Conservation (phyloP, 2,329 filamentous ascomycete species). For the Akanthomyces dipterigenus region DNA sequence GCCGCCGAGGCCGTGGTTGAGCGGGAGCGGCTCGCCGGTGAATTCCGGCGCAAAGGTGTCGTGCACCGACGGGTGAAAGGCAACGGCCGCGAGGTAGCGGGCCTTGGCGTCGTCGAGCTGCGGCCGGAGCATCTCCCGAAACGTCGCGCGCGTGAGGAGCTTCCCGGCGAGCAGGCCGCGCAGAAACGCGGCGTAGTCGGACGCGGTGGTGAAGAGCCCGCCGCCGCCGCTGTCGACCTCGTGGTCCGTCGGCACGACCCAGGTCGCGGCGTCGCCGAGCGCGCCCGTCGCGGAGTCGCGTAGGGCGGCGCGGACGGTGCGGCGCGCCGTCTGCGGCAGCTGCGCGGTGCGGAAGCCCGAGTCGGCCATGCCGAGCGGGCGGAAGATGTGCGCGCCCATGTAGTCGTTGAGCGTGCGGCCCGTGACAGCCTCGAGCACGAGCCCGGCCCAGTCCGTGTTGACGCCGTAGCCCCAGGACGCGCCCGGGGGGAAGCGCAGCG, state of each 20-base stretch:
- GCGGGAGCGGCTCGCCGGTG: slow-evolving; percentile 18
- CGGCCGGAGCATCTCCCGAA: slow-evolving; percentile 23
- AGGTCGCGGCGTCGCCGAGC: not conserved
- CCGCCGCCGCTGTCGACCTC: slow-evolving; percentile 28
- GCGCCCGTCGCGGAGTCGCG: slow-evolving; percentile 2
- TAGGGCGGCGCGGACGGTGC: slow-evolving; percentile 6
- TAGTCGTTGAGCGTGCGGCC: slow-evolving; percentile 22
- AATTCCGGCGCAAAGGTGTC: slow-evolving; percentile 31
- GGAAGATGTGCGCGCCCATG: slow-evolving; percentile 19
- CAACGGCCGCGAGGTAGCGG: slow-evolving; percentile 14
- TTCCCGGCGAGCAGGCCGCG: slow-evolving; percentile 18
- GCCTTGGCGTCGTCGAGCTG: slow-evolving; percentile 26
- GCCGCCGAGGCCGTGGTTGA: slow-evolving; percentile 34
- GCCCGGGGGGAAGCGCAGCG: slow-evolving; percentile 31
- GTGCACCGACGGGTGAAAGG: slow-evolving; percentile 18
- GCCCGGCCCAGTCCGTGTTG: slow-evolving; percentile 32
- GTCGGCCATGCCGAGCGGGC: slow-evolving; percentile 20
- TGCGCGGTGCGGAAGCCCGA: slow-evolving; percentile 19
- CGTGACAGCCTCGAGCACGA: slow-evolving; percentile 29
- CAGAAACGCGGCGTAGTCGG: slow-evolving; percentile 26
- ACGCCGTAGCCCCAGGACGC: slow-evolving; percentile 36
- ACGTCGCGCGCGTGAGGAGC: slow-evolving; percentile 18
- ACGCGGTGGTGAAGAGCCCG: slow-evolving; percentile 26
- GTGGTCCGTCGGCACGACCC: slow-evolving; percentile 17
- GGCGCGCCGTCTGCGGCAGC: slow-evolving; percentile 8